These are phyloP conservation scores for Nannizziopsis barbatae DNA, from an alignment of 2,329 filamentous ascomycete genomes.

Conservation along the genomic window DNA sequence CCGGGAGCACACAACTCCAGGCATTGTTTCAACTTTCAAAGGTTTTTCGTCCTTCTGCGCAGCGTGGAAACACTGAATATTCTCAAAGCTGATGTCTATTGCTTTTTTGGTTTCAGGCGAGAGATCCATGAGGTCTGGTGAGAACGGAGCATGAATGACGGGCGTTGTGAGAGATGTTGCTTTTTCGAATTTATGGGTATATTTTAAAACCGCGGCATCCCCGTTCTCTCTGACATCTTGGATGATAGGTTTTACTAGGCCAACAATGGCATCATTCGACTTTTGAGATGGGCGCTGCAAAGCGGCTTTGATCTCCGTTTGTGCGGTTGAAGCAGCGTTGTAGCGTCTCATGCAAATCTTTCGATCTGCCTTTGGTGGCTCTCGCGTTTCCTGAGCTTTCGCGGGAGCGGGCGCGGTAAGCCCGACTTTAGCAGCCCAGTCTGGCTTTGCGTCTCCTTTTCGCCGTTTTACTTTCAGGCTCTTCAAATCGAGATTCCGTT, in stretches of 20 bases:
- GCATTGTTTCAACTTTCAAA: slow-evolving; percentile 90
- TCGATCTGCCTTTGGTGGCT: slow-evolving; percentile 38
- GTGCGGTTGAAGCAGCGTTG: slow-evolving; percentile 53
- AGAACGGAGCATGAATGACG: slow-evolving; percentile 82
- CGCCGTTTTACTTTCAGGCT: slow-evolving; percentile 89
- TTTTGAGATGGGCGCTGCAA: slow-evolving; percentile 85
- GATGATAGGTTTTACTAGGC: slow-evolving; percentile 84
- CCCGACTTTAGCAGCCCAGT: slow-evolving; percentile 76
- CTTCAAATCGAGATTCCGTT: slow-evolving; percentile 87
- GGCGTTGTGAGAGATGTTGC: slow-evolving; percentile 82
- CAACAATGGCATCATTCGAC: slow-evolving; percentile 86
- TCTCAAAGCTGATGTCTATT: slow-evolving; percentile 89
- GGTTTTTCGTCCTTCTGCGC: slow-evolving; percentile 78
- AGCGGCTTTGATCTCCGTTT: slow-evolving; percentile 57
- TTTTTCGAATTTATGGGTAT: slow-evolving; percentile 97
- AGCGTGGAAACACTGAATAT: slow-evolving; percentile 86
- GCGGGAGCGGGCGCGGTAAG: slow-evolving; percentile 33
- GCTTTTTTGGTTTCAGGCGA: slow-evolving; percentile 72
- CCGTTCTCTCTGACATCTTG: slow-evolving; percentile 72
- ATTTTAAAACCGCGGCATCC: slow-evolving; percentile 77
- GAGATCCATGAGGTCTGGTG: slow-evolving; percentile 72
- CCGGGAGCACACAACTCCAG: slow-evolving; percentile 84
- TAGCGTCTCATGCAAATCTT: slow-evolving; percentile 75
- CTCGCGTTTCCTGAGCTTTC: slow-evolving; percentile 21
- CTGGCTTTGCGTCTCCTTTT: slow-evolving; percentile 85